Percentiles rank a stretch among this genome's conserved stretches.
These are phyloP conservation scores for Croton setiger DNA, from an alignment of 441 rosid genomes.

Conservation along the genomic window DNA sequence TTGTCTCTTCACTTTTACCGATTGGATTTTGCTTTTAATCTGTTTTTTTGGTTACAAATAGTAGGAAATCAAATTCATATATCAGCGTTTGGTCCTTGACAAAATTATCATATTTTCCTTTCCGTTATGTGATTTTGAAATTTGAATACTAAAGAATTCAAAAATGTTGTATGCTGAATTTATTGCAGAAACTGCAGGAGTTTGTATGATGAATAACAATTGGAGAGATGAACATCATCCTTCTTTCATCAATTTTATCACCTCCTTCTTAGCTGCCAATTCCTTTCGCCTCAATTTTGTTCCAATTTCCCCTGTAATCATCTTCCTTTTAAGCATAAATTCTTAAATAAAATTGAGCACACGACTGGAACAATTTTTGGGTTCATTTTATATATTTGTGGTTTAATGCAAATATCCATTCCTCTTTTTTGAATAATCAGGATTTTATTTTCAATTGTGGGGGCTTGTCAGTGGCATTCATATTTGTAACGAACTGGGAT, in stretches of 20 bases:
- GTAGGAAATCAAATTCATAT: neutral
- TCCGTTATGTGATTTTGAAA: neutral
- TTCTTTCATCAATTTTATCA: conserved; percentile 64
- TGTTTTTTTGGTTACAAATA: conserved; percentile 2
- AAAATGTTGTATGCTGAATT: conserved; percentile 1
- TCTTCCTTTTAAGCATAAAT: neutral
- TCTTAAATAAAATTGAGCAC: neutral
- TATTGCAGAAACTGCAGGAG: conserved; percentile 43
- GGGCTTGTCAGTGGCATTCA: conserved; percentile 76
- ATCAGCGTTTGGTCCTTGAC: conserved; percentile 15
- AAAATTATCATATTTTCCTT: neutral
- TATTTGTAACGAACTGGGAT: conserved; percentile 75
- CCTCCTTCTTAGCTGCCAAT: conserved; percentile 63
- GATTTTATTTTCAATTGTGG: conserved; percentile 91
- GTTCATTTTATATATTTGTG: neutral
- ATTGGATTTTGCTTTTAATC: neutral
- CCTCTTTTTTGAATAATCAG: conserved; percentile 24
- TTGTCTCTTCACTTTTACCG: neutral
- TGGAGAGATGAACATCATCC: conserved; percentile 74
- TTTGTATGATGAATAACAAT: conserved; percentile 74
- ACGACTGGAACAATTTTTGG: neutral
- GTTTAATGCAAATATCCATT: neutral
- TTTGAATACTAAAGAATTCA: neutral
- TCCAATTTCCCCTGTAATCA: conserved; percentile 64
- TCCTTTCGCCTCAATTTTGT: conserved; percentile 81